Base-by-base conservation (phyloP, 2,329 filamentous ascomycete species). In the Aureobasidium namibiae region DNA sequence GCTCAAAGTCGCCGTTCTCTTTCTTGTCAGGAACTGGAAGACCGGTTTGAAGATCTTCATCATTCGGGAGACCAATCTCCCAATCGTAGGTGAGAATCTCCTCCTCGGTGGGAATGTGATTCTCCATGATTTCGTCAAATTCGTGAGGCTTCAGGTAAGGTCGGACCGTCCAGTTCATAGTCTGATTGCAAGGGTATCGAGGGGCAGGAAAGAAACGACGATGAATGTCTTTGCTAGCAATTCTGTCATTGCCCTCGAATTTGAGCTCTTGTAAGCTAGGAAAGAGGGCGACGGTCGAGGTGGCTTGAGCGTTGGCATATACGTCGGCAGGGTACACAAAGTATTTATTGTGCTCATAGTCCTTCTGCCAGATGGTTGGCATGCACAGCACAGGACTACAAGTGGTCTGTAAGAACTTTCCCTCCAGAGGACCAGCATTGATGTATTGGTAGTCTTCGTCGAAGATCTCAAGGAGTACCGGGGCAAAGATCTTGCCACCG, bases 201-300 rank as follows among this genome's bases (percentile, higher is more conserved):
- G 76, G 76, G 11, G 74, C 64, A n/a, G 73, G 72, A 4, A 73
- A 66, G 63, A 72, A 78, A 18, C 76, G 73, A 10, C 75, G 69
- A 44, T 76, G 70, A 48, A 73, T 70, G 4, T 67, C 66, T 23
- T 75, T 74, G 2, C 74, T 78, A 42, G 75, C 72, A 14, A 76
- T 74, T 11, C 76, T 73, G 33, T 76, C 75, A 41, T 76, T 73
- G 0, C 76, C 76, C 62, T 79, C 76, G 70, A 76, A 78, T 62
- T 75, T 75, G 67, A 74, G 67, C 67, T 79, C 76, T 11, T 70
- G 65, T 5, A 64, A 44, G 11, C 65, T 65, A 0, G 76, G 76
- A 74, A 74, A 79, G 1, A 70, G 69, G 0, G 75, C 70, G 33
- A 75, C 64, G 6, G 14, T 7, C 7, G 52, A 21, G 13, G 26